phyloP scores from a whole-genome alignment of 2,329 filamentous ascomycete genomes.

The Xylariaceae sp. region DNA sequence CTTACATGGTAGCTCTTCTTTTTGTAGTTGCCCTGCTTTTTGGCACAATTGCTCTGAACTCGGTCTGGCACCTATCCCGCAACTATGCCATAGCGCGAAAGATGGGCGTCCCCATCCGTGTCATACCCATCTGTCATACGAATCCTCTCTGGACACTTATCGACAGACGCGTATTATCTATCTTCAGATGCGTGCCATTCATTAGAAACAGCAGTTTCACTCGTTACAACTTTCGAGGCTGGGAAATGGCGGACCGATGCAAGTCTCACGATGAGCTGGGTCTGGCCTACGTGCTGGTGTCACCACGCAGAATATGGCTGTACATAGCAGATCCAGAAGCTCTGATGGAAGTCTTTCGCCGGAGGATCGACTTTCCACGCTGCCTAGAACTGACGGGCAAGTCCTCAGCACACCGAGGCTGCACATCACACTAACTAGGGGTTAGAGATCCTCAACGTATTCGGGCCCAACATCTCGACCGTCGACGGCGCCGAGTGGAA shows the following conservation, averaged over 20 bases:
- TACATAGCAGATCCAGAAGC: conserved; percentile 17
- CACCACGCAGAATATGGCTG: conserved; percentile 18
- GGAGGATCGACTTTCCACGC: conserved; percentile 16
- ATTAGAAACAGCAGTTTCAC: conserved; percentile 27
- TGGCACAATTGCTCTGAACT: no score
- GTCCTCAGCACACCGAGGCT: background rate
- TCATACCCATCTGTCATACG: conserved; percentile 31
- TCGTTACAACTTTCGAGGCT: conserved; percentile 23
- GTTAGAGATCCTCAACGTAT: conserved; percentile 15
- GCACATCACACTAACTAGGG: background rate
- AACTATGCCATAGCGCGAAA: conserved; percentile 24
- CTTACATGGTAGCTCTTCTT: no score
- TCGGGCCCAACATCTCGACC: conserved; percentile 21
- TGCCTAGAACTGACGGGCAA: background rate
- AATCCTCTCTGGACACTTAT: conserved; percentile 33
- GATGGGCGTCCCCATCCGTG: conserved; percentile 31
- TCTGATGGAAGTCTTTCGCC: conserved; percentile 12
- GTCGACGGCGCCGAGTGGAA: conserved; percentile 21
- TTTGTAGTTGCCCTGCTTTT: no score
- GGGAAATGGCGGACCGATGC: conserved; percentile 21
- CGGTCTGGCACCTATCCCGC: no score
- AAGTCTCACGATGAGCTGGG: conserved; percentile 22
- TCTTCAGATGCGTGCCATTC: conserved; percentile 24
- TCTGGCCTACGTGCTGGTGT: conserved; percentile 18
- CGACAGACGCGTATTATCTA: conserved; percentile 22